Evolutionary conservation across 2,329 filamentous ascomycete genomes (phyloP), one percentile per base, ranked within the genome.

Genomic region (Conoideocrella luteorostrata): DNA sequence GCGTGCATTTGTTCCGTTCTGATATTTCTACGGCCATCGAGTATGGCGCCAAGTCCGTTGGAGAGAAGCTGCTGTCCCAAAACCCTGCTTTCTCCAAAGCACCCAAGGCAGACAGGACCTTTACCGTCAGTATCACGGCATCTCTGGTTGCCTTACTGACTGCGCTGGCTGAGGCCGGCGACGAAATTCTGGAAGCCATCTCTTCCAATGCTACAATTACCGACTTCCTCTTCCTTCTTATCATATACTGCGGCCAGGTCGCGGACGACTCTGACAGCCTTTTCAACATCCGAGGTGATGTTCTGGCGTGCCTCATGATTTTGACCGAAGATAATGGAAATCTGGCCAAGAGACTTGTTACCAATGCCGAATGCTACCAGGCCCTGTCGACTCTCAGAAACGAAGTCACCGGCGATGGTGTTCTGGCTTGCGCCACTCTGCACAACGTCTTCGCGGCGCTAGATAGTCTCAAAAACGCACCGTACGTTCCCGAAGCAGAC

Each of bases 1-100:
- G 78, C 49, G 66, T 85, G 17, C 80, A 85, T 52, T 59, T 86
- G 45, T 84, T 74, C 54, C 68, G 82, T 34, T 65, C 76, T 22
- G 80, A 84, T 57, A 61, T 83, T 12, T 55, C 85, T 47, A 78
- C 75, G 22, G 77, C 80, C 17, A 70, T 84, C 46, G 71, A 77
- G 45, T 72, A 75, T 56, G 78, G 78, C 12, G 64, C 71, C 40
- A 69, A 69, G 41, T 68, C 69, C 48, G 76, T 72, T 29, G 60
- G 63, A 2, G 67, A 70, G 23, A 69, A 67, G 43, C 57, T 77
- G 15, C 49, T 66, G 29, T 56, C 65, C 33, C 59, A 64, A 43
- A 62, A 72, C 17, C 46, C 62, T 7, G 55, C 62, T 11, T 74
- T 78, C 46, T 56, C 63, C 41, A 75, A 73, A 49, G 58, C 70